Conservation (phyloP, 2,329 filamentous ascomycete genomes). For the Cladosporium sp. region DNA sequence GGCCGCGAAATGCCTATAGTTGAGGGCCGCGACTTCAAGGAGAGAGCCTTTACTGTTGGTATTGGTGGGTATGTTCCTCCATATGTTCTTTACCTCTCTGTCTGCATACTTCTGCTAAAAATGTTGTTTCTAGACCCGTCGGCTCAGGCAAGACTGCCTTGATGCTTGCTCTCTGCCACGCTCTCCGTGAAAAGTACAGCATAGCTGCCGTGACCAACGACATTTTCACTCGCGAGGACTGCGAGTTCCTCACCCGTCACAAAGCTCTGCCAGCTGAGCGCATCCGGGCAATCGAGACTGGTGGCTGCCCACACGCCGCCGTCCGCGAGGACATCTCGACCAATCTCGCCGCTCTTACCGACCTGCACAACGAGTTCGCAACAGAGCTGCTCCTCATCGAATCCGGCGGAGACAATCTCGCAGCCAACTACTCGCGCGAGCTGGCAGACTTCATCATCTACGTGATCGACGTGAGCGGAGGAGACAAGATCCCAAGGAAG, state of each 20-base stretch:
- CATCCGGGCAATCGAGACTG: constrained; percentile 95
- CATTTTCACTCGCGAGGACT: constrained; percentile 97
- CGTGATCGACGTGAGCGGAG: constrained; percentile 93
- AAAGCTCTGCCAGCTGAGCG: constrained; percentile 74
- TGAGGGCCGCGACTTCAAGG: constrained; percentile 80
- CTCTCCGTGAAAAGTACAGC: constrained; percentile 73
- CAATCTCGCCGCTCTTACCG: constrained; percentile 88
- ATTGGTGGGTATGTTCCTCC: constrained; percentile 75
- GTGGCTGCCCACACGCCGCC: constrained; percentile 93
- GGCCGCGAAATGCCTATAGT: constrained; percentile 90
- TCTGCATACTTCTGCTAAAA: background rate
- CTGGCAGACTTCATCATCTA: constrained; percentile 98
- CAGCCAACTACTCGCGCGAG: constrained; percentile 93
- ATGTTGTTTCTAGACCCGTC: constrained; percentile 68
- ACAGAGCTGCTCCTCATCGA: constrained; percentile 90
- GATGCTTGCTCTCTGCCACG: constrained; percentile 88
- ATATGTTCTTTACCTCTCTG: too few relatives aligned
- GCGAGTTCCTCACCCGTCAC: constrained; percentile 90
- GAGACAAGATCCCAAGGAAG: constrained; percentile 94
- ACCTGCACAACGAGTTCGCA: constrained; percentile 73
- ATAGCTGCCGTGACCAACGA: constrained; percentile 97
- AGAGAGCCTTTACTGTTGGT: constrained; percentile 91
- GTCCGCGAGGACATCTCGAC: constrained; percentile 94
- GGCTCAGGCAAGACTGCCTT: constrained; percentile 96
- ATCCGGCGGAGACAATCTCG: constrained; percentile 91